Evolutionary conservation across 768 basidiomycete species (phyloP), one percentile per base, ranked within the genome.

Genomic region (Cantharellus anzutake): DNA sequence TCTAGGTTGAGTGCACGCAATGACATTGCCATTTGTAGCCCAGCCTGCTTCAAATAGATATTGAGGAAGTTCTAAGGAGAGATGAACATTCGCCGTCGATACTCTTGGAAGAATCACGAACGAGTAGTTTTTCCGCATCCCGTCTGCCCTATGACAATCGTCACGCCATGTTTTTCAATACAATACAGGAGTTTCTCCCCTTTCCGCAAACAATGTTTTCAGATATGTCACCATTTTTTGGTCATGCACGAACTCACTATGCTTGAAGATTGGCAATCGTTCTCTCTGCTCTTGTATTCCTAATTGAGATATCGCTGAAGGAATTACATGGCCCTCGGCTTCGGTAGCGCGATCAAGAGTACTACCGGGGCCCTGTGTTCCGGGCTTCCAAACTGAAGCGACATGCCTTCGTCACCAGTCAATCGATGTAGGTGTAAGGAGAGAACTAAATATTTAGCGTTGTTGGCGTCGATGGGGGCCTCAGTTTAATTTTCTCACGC

Each of bases 61-160:
- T 71, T 98, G 96, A 1, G 96, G 94, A 51, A 99, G 77, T 70
- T 99, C 91, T 97, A 64, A 5, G 51, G 14, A 56, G 41, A 51
- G 38, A 56, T 35, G 57, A 7, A 51, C 5, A 53, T 20, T n/a
- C 14, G 5, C 35, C 39, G 38, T 3, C 41, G 59, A 2, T 38
- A 35, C 57, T 38, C 7, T 48, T 58, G 52, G 7, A 7, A 55
- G 14, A 37, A 37, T 55, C 52, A 75, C 86, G 69, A 64, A 94
- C 92, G 94, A 63, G 94, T 99, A 4, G 92, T 94, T 73, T 99
- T 98, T 52, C 96, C 96, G 61, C 88, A 96, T 2, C 96, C 96
- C 0, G 96, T 98, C 66, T 97, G 87, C 4, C 87, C 94, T 4
- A 94, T 86, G 3, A 98, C 82, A 56, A 97, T 88, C 2, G 83